Percentiles rank a stretch among this genome's conserved stretches.
Evolutionary conservation across 176 grass and related monocot genomes (phyloP).

Genomic region (Cenchrus purpureus): DNA sequence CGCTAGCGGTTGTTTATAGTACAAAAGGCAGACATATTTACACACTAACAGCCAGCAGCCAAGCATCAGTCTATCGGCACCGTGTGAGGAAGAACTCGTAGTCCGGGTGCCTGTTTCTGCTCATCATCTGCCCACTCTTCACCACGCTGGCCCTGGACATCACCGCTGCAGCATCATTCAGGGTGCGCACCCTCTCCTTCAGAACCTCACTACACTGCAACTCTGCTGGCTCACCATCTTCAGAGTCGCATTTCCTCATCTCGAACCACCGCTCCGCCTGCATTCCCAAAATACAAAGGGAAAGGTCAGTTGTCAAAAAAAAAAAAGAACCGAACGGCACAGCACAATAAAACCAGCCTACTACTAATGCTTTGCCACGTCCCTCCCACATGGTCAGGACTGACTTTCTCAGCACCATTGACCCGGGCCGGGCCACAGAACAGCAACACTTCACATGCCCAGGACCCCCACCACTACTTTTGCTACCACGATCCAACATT

Average conservation of each 20-base stretch:
- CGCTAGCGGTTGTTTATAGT: too few relatives aligned
- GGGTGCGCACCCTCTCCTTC: constrained; percentile 55
- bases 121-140: constrained; percentile 28
- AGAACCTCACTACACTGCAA: background rate
- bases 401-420: background rate
- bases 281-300: background rate
- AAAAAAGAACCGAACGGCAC: background rate
- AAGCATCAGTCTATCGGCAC: constrained; percentile 13
- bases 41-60: too few relatives aligned
- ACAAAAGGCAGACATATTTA: too few relatives aligned
- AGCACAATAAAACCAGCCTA: background rate
- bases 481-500: background rate
- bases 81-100: constrained; percentile 81
- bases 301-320: background rate
- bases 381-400: constrained; percentile 10
- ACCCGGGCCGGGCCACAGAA: background rate
- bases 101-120: constrained; percentile 63
- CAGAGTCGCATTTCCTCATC: constrained; percentile 1
- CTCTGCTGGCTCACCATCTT: background rate
- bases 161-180: constrained; percentile 49
- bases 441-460: background rate
- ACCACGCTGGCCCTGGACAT: constrained; percentile 62
- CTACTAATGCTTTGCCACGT: background rate
- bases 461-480: background rate
- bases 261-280: constrained; percentile 87